These are phyloP conservation scores for Chara braunii DNA, from an alignment of 139 green algal genomes.

Conservation along the genomic window DNA sequence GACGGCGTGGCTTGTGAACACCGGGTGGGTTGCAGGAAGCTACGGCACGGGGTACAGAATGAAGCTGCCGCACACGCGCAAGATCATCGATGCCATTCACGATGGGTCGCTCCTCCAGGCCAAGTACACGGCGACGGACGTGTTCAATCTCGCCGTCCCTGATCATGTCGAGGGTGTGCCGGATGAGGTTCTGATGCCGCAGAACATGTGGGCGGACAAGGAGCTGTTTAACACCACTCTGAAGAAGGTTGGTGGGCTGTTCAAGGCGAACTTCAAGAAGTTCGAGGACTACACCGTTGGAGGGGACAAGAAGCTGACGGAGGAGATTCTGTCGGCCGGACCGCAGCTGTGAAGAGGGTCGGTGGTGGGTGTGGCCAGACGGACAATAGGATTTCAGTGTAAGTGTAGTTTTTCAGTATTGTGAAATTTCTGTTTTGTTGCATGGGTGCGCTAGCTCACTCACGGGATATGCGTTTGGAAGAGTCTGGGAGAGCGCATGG, in stretches of 20 bases:
- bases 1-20: slow-evolving; percentile 79
- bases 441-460: too few species aligned
- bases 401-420: too few species aligned
- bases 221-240: not conserved
- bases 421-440: too few species aligned
- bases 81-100: slow-evolving; percentile 92
- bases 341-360: slow-evolving; percentile 14
- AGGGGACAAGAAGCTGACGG: slow-evolving; percentile 22
- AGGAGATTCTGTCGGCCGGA: slow-evolving; percentile 29
- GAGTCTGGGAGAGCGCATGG: too few species aligned
- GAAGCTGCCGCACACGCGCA: slow-evolving; percentile 78
- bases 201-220: not conserved
- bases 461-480: too few species aligned
- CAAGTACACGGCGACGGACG: slow-evolving; percentile 50
- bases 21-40: slow-evolving; percentile 54
- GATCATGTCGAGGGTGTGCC: slow-evolving; percentile 52
- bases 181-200: slow-evolving; percentile 48
- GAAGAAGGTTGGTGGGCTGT: not conserved
- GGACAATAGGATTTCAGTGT: too few species aligned
- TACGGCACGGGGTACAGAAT: slow-evolving; percentile 81
- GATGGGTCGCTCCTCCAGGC: slow-evolving; percentile 56
- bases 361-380: not conserved
- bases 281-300: not conserved
- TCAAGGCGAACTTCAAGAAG: slow-evolving; percentile 13
- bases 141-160: slow-evolving; percentile 77